phyloP scores from a whole-genome alignment of 345 rosid genomes.

The Noccaea caerulescens region DNA sequence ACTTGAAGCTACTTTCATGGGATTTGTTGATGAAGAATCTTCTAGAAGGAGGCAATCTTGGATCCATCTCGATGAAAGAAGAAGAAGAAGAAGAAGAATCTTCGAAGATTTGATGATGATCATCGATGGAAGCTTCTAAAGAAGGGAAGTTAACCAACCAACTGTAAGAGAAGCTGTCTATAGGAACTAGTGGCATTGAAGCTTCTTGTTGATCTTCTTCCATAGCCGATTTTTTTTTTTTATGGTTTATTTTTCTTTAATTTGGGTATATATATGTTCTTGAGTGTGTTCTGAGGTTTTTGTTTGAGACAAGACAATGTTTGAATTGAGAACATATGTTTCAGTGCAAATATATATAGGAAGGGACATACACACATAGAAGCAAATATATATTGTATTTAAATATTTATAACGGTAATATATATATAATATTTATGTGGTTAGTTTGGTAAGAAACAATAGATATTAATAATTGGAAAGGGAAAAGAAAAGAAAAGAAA shows the following conservation, averaged over 20 bases:
- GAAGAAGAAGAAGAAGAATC: conserved; percentile 74
- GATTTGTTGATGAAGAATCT: conserved; percentile 64
- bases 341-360: conserved; percentile 41
- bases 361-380: conserved; percentile 45
- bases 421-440: conserved; percentile 51
- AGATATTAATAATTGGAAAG: conserved; percentile 59
- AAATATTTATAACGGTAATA: conserved; percentile 37
- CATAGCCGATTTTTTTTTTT: conserved; percentile 16
- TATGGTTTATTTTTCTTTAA: neutral
- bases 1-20: conserved; percentile 68
- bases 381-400: conserved; percentile 38
- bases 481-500: conserved; percentile 59
- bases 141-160: conserved; percentile 86
- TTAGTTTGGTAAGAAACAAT: conserved; percentile 67
- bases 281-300: conserved; percentile 27
- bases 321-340: conserved; percentile 42
- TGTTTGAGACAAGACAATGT: conserved; percentile 41
- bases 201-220: conserved; percentile 45
- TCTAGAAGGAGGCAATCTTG: conserved; percentile 85
- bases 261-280: conserved; percentile 13
- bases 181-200: conserved; percentile 72
- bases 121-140: conserved; percentile 52
- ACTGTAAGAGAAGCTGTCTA: conserved; percentile 90
- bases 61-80: conserved; percentile 96
- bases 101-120: conserved; percentile 62